Conservation (phyloP, 192 early-diverging fungal genomes). For the Entomortierella parvispora region DNA sequence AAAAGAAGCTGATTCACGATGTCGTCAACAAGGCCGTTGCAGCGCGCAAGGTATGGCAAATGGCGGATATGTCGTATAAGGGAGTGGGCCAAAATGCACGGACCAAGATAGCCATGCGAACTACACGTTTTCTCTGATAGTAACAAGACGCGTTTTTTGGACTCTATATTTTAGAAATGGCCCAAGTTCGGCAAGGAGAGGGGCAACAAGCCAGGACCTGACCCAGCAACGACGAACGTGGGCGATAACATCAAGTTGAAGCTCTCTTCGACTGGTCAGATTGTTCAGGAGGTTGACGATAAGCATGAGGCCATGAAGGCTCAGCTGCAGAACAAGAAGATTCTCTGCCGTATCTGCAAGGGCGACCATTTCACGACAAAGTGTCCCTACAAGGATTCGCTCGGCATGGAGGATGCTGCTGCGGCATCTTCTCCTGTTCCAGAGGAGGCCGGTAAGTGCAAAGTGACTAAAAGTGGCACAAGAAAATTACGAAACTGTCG, state of each 20-base stretch:
- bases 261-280: constrained; percentile 73
- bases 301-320: constrained; percentile 62
- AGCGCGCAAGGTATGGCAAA: constrained; percentile 76
- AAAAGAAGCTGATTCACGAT: constrained; percentile 76
- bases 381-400: constrained; percentile 97
- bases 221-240: constrained; percentile 85
- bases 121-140: no score
- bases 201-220: constrained; percentile 80
- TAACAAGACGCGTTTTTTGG: no score
- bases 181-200: constrained; percentile 90
- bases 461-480: no score
- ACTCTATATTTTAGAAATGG: constrained; percentile 63
- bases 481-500: no score
- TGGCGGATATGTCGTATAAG: no score
- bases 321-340: constrained; percentile 76
- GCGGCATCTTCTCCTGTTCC: constrained; percentile 57
- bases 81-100: no score
- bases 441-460: constrained; percentile 48
- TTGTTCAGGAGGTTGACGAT: constrained; percentile 69
- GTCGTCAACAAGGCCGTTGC: constrained; percentile 88
- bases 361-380: constrained; percentile 93
- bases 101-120: no score
- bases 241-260: constrained; percentile 88
- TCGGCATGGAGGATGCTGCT: constrained; percentile 76
- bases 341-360: constrained; percentile 92